These are phyloP conservation scores for Kurtzmaniella quercitrusa DNA, from an alignment of 1,139 yeast species.

Conservation along the genomic window DNA sequence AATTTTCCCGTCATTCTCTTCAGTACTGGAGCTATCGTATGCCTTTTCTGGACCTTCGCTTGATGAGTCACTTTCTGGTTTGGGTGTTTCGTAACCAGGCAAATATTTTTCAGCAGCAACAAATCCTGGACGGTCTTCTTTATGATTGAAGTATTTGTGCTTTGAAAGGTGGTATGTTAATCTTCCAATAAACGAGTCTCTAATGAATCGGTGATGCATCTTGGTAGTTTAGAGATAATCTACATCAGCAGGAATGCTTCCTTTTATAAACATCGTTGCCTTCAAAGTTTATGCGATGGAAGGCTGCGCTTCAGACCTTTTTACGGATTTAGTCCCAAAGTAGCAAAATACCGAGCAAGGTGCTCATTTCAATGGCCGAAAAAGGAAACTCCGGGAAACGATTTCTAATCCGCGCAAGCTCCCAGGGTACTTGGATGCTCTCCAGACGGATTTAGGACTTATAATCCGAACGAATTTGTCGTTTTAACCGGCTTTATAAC, in stretches of 20 bases:
- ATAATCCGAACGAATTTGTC: too few relatives aligned
- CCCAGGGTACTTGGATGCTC: too few relatives aligned
- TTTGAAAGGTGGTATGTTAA: slow-evolving; percentile 28
- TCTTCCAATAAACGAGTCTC: slow-evolving; percentile 35
- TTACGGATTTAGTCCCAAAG: background rate
- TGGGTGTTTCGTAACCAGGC: slow-evolving; percentile 4
- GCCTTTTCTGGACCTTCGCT: background rate
- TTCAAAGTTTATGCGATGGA: background rate
- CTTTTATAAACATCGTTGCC: background rate
- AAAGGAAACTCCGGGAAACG: background rate
- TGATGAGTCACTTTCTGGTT: slow-evolving; percentile 2
- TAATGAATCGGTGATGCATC: slow-evolving; percentile 16
- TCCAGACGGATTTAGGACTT: background rate
- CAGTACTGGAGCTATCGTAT: background rate
- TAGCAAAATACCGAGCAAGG: background rate
- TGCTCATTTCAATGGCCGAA: background rate
- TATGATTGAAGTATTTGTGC: slow-evolving; percentile 23
- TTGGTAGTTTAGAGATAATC: background rate
- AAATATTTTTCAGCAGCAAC: slow-evolving; percentile 31
- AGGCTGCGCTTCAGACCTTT: background rate
- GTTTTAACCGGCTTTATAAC: too few relatives aligned
- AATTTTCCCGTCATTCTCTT: slow-evolving; percentile 4
- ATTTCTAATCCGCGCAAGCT: background rate
- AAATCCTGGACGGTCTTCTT: slow-evolving; percentile 31
- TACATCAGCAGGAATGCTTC: background rate